Base-by-base conservation (phyloP, 78 protist species). In the Guillardia theta region DNA sequence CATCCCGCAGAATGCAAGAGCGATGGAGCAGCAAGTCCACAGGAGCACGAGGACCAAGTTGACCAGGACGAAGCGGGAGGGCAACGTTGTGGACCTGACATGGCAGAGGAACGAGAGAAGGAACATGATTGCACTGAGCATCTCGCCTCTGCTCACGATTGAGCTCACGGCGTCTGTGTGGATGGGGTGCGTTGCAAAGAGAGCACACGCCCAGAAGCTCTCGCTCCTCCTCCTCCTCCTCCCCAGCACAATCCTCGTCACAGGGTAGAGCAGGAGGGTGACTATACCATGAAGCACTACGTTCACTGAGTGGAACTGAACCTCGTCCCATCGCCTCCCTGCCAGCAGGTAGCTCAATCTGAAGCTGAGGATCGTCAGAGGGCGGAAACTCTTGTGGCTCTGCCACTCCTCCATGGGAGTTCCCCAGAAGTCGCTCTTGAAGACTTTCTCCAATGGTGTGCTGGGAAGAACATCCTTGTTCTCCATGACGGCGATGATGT, bases 151-250 rank as follows among this genome's bases (percentile, higher is more conserved):
- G 70, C 93, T 88, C 12, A 88, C 93, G 0, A 88, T 88, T 6
- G 93, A 88, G 93, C 93, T 88, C 21, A 88, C 93, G 4, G 93
- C 93, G 64, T 88, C 93, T 18, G 93, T 88, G 64, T 88, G 93
- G 43, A 88, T 88, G 22, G 93, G 93, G 54, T 88, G 93, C 33
- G 64, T 30, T 21, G 93, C 93, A 41, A 48, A 88, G 45, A 88
- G 15, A 0, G 33, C 58, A 50, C 58, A 50, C 30, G 8, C 36
- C 15, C 12, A 64, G 22, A 12, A 24, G 78, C 78, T 64, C 43
- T 64, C 78, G 88, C 19, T 22, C 41, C 9, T 80, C 43, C 50
- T 27, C n/a, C 19, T 18, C 6, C 8, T 48, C n/a, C 2, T 8
- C 70, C 93, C n/a, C 46, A 88, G 64, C 54, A 27, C 41, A 8